Evolutionary conservation across 2,329 filamentous ascomycete species (phyloP).

Genomic region (Ascochyta koolunga): DNA sequence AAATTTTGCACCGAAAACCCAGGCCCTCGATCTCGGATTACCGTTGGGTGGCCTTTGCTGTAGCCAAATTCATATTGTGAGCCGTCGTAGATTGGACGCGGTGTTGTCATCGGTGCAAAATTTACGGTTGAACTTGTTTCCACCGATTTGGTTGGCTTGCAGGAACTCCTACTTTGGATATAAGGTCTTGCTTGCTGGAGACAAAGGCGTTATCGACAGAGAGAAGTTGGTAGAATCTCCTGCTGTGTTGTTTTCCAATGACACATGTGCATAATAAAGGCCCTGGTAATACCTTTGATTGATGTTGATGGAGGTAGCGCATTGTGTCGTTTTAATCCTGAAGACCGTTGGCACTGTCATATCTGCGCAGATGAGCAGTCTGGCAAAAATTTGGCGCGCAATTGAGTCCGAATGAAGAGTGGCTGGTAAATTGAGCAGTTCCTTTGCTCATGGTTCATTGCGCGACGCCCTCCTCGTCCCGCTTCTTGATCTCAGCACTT

Average conservation of each 20-base stretch:
- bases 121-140: neutral
- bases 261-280: neutral
- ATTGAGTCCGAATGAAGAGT: too few species aligned
- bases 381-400: neutral
- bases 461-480: constrained; percentile 24
- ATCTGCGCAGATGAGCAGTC: neutral
- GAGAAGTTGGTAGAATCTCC: neutral
- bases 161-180: neutral
- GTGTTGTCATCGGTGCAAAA: neutral
- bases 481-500: constrained; percentile 65
- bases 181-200: neutral
- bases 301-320: neutral
- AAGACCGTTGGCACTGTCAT: neutral
- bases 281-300: neutral
- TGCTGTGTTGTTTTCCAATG: neutral
- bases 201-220: constrained; percentile 3
- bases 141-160: neutral
- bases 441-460: neutral
- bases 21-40: neutral
- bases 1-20: neutral
- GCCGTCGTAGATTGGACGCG: neutral
- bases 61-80: neutral
- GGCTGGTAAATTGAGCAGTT: neutral
- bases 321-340: neutral
- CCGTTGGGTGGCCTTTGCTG: neutral